phyloP scores from a whole-genome alignment of 441 rosid species.

The Gossypium davidsonii region DNA sequence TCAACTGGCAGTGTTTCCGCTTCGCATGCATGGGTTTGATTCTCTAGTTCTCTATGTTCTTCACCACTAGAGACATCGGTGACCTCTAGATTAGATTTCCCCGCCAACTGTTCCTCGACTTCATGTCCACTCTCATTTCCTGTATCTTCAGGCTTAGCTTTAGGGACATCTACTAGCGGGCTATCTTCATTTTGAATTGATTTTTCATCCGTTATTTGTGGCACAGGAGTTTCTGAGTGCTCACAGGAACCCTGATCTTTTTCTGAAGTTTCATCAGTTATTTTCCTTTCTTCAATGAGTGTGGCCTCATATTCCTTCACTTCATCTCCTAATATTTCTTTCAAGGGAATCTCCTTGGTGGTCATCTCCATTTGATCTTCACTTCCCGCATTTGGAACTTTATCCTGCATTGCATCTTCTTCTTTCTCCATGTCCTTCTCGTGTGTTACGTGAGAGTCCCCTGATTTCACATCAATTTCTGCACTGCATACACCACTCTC shows the following conservation, averaged over 20 bases:
- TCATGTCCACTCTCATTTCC: constrained; percentile 6
- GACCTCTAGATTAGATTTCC: constrained; percentile 13
- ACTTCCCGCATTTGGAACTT: constrained; percentile 14
- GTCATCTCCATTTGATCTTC: constrained; percentile 12
- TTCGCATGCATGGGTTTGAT: neutral
- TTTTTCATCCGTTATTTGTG: constrained; percentile 7
- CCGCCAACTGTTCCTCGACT: constrained; percentile 12
- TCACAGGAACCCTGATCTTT: constrained; percentile 12
- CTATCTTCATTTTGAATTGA: constrained; percentile 12
- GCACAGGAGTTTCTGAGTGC: constrained; percentile 6
- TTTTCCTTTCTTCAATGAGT: constrained; percentile 20
- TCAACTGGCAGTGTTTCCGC: neutral
- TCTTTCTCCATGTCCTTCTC: constrained; percentile 10
- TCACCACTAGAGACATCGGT: constrained; percentile 10
- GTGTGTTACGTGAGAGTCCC: neutral
- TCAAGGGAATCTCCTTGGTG: neutral
- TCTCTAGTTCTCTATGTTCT: neutral
- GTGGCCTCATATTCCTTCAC: constrained; percentile 14
- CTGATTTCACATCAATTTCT: constrained; percentile 16
- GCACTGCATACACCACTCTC: neutral
- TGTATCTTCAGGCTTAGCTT: constrained; percentile 15
- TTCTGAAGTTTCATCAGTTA: constrained; percentile 15
- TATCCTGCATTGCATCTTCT: constrained; percentile 13
- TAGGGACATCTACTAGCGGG: constrained; percentile 15
- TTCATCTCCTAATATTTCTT: constrained; percentile 18